phyloP scores from a whole-genome alignment of 257 asterid genomes.

The Ajuga chamaepitys region DNA sequence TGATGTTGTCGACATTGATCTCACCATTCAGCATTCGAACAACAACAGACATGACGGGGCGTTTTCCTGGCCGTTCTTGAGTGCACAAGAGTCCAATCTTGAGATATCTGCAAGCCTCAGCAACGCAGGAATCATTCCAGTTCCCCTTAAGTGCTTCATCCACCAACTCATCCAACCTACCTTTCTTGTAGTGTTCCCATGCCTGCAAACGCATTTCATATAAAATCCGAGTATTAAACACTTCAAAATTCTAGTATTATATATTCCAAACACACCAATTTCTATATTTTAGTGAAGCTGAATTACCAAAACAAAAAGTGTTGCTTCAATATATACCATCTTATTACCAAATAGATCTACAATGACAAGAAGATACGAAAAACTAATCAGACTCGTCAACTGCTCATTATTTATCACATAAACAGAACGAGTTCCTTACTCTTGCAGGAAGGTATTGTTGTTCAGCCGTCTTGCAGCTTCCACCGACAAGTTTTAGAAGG shows the following conservation, averaged over 20 bases:
- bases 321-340: too few species aligned
- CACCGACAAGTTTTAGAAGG: conserved; percentile 69
- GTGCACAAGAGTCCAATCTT: conserved; percentile 64
- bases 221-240: too few species aligned
- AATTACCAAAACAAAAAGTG: too few species aligned
- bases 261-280: too few species aligned
- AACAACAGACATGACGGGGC: conserved; percentile 64
- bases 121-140: too few species aligned
- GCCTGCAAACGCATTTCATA: conserved; percentile 19
- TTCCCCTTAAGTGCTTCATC: conserved; percentile 44
- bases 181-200: conserved; percentile 56
- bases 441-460: conserved; percentile 65
- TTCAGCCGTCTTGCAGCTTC: conserved; percentile 57
- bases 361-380: too few species aligned
- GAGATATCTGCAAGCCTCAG: conserved; percentile 53
- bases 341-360: too few species aligned
- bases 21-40: conserved; percentile 59
- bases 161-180: conserved; percentile 36
- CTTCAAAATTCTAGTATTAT: too few species aligned
- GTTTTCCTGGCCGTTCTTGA: conserved; percentile 48
- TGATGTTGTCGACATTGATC: conserved; percentile 25
- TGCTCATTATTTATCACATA: too few species aligned
- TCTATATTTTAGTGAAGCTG: too few species aligned
- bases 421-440: too few species aligned
- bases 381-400: too few species aligned